Evolutionary conservation across 768 basidiomycete genomes (phyloP).

Genomic region (Nidularia pulvinata): DNA sequence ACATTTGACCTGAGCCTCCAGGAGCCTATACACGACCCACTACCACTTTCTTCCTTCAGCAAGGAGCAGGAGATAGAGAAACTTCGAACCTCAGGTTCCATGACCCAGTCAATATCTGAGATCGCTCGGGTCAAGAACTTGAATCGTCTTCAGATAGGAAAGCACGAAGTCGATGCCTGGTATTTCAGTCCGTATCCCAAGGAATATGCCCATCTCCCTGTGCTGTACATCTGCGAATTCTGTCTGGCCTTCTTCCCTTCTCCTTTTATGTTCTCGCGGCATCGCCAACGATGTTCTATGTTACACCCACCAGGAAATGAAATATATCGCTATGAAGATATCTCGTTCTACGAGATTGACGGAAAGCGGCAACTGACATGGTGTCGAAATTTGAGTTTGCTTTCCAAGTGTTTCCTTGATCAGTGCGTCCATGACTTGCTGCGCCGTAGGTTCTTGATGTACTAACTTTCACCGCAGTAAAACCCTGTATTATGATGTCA

Average conservation of each 20-base stretch:
- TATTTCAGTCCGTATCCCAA: constrained; percentile 99
- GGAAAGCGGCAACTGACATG: constrained; percentile 94
- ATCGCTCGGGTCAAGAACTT: constrained; percentile 98
- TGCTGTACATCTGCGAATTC: constrained; percentile 98
- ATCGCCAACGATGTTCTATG: constrained; percentile 89
- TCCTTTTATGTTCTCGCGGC: constrained; percentile 87
- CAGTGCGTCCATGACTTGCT: constrained; percentile 60
- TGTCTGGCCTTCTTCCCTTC: constrained; percentile 94
- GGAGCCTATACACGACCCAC: constrained; percentile 48
- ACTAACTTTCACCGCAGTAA: constrained; percentile 55
- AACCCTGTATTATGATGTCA: constrained; percentile 99
- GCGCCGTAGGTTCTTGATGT: constrained; percentile 5
- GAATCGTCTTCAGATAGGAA: constrained; percentile 94
- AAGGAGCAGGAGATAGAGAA: constrained; percentile 99
- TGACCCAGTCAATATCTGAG: constrained; percentile 99
- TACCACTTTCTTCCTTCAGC: constrained; percentile 70
- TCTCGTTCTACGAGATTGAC: constrained; percentile 98
- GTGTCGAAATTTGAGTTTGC: constrained; percentile 94
- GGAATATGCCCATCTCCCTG: constrained; percentile 94
- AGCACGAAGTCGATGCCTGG: constrained; percentile 99
- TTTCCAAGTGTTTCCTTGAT: constrained; percentile 98
- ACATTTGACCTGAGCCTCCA: constrained; percentile 63
- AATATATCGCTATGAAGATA: constrained; percentile 96
- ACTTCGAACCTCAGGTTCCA: constrained; percentile 94
- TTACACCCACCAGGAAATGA: constrained; percentile 98